Evolutionary conservation across 75 land plant species (phyloP).

Genomic region (Larix kaempferi): DNA sequence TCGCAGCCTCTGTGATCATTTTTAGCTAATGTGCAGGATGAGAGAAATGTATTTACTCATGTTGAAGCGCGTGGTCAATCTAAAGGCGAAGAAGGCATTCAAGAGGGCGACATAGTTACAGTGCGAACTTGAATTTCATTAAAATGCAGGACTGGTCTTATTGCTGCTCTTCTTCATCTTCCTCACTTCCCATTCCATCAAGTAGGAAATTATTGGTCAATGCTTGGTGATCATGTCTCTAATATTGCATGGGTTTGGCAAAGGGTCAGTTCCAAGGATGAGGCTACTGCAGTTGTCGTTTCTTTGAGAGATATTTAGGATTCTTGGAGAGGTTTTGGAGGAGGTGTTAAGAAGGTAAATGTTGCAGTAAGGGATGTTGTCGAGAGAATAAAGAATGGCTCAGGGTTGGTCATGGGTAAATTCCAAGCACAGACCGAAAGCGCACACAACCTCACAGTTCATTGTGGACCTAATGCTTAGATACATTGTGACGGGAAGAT

Average conservation of each 20-base stretch:
- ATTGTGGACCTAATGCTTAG: slow-evolving; percentile 84
- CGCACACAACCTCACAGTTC: slow-evolving; percentile 69
- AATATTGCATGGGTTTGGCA: slow-evolving; percentile 90
- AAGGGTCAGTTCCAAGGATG: slow-evolving; percentile 81
- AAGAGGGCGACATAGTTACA: slow-evolving; percentile 92
- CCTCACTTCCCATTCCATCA: slow-evolving; percentile 84
- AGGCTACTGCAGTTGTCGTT: slow-evolving; percentile 73
- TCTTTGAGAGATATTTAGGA: slow-evolving; percentile 79
- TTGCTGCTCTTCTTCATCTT: slow-evolving; percentile 76
- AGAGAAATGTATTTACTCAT: too few species aligned
- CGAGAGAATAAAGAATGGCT: slow-evolving; percentile 58
- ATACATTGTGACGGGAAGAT: slow-evolving; percentile 74
- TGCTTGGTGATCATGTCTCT: slow-evolving; percentile 65
- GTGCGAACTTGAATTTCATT: slow-evolving; percentile 84
- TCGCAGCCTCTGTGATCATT: too few species aligned
- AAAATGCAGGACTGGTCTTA: slow-evolving; percentile 64
- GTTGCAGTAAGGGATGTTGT: slow-evolving; percentile 71
- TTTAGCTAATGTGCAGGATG: too few species aligned
- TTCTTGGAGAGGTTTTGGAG: slow-evolving; percentile 60
- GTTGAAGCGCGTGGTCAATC: too few species aligned
- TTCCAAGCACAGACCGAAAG: slow-evolving; percentile 89
- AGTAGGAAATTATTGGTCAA: slow-evolving; percentile 86
- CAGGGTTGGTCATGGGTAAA: slow-evolving; percentile 74
- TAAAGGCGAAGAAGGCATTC: slow-evolving; percentile 96
- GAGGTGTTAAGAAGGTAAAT: too few species aligned